Conservation (phyloP, 768 basidiomycete genomes). For the Neoboletus magnificus region DNA sequence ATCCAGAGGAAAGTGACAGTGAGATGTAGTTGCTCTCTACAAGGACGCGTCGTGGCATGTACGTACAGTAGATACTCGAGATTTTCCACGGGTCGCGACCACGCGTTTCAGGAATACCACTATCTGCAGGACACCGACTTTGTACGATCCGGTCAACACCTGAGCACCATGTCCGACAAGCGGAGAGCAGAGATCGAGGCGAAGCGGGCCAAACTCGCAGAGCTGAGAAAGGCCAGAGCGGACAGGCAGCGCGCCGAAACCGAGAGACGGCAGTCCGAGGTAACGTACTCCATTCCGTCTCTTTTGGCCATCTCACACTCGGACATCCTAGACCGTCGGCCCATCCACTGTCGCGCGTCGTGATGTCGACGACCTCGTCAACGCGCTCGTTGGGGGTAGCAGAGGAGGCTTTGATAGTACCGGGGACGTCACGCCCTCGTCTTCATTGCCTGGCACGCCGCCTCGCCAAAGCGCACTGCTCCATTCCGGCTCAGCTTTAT, state of each 20-base stretch:
- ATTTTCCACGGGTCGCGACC: constrained; percentile 18
- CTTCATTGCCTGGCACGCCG: constrained; percentile 73
- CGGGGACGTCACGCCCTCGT: constrained; percentile 60
- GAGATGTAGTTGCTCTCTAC: neutral
- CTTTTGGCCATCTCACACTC: neutral
- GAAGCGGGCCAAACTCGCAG: constrained; percentile 84
- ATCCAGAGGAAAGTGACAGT: neutral
- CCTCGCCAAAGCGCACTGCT: constrained; percentile 38
- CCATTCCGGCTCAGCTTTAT: constrained; percentile 36
- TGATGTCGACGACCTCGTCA: constrained; percentile 73
- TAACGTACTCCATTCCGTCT: constrained; percentile 7
- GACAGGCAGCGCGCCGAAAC: constrained; percentile 59
- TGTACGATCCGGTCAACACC: neutral
- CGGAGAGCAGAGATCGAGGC: constrained; percentile 87
- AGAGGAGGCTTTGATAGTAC: constrained; percentile 53
- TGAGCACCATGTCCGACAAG: constrained; percentile 52
- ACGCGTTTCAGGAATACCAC: neutral
- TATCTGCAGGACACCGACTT: neutral
- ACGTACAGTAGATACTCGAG: neutral
- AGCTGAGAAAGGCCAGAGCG: constrained; percentile 73
- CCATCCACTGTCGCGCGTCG: constrained; percentile 42
- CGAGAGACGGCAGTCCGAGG: constrained; percentile 34
- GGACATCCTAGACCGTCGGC: constrained; percentile 31
- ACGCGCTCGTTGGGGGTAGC: constrained; percentile 48
- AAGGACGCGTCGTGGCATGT: neutral